Conservation (phyloP, 306 rosid species). For the Vigna radiata region DNA sequence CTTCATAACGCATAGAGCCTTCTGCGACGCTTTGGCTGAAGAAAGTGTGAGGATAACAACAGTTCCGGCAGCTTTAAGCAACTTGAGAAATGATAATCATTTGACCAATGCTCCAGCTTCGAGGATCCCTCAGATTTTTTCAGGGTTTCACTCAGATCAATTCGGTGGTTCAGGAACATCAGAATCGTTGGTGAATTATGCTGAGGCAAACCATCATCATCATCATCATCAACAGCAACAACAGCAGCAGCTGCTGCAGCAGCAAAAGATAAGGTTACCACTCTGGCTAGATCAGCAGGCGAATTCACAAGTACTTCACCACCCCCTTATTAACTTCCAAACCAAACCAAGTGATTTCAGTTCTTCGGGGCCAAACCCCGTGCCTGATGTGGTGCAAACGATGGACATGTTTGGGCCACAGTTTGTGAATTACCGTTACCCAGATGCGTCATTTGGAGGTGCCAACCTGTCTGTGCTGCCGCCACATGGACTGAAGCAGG, state of each 20-base stretch:
- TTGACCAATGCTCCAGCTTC: conserved; percentile 45
- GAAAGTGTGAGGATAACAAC: conserved; percentile 56
- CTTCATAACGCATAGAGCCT: conserved; percentile 88
- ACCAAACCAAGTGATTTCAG: conserved; percentile 31
- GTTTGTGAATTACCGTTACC: conserved; percentile 56
- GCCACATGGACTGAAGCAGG: conserved; percentile 59
- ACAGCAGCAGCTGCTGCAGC: not conserved
- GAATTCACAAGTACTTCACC: conserved; percentile 14
- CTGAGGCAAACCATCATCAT: not conserved
- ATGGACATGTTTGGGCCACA: conserved; percentile 63
- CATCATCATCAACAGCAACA: conserved; percentile 1
- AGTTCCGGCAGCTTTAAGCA: conserved; percentile 52
- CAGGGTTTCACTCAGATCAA: conserved; percentile 54
- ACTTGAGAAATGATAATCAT: conserved; percentile 42
- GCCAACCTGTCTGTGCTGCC: conserved; percentile 34
- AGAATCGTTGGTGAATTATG: conserved; percentile 31
- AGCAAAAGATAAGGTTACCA: conserved; percentile 54
- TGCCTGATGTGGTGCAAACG: conserved; percentile 46
- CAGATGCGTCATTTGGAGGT: conserved; percentile 41
- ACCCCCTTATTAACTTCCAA: conserved; percentile 2
- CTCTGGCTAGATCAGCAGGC: conserved; percentile 54
- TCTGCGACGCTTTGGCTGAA: conserved; percentile 82
- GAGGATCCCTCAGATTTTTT: conserved; percentile 52
- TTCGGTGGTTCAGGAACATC: conserved; percentile 33
- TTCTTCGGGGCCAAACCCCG: conserved; percentile 12